A percentile compares a stretch with the other conserved stretches of the same genome.
These are phyloP conservation scores for Microthlaspi erraticum DNA, from an alignment of 345 rosid genomes.

Conservation along the genomic window DNA sequence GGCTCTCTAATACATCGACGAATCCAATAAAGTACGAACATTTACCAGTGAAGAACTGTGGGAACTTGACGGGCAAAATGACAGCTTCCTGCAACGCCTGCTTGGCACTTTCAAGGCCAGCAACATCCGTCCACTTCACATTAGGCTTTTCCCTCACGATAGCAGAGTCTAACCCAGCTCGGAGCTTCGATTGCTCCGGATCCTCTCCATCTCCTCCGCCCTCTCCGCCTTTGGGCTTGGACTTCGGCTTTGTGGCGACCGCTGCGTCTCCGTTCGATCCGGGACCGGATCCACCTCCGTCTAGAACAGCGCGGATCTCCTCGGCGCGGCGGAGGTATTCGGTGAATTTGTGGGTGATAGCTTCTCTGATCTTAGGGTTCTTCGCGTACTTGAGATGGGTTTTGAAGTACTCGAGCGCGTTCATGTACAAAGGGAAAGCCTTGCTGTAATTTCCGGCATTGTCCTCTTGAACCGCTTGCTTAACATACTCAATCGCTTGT, in stretches of 20 bases:
- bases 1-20: neutral
- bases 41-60: conserved; percentile 90
- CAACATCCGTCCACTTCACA: conserved; percentile 86
- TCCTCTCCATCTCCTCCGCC: conserved; percentile 74
- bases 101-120: conserved; percentile 90
- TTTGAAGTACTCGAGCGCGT: conserved; percentile 87
- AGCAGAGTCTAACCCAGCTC: conserved; percentile 81
- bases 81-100: conserved; percentile 91
- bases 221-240: conserved; percentile 74
- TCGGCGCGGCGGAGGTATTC: conserved; percentile 91
- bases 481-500: conserved; percentile 90
- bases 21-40: neutral
- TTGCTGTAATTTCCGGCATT: conserved; percentile 84
- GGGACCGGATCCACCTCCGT: conserved; percentile 72
- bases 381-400: conserved; percentile 92
- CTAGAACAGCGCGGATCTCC: conserved; percentile 87
- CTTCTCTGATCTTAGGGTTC: conserved; percentile 83
- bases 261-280: conserved; percentile 72
- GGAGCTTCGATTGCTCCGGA: conserved; percentile 75
- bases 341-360: conserved; percentile 72
- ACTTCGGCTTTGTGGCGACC: conserved; percentile 68
- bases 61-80: conserved; percentile 88
- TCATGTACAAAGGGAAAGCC: conserved; percentile 89
- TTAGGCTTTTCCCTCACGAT: conserved; percentile 86
- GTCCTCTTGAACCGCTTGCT: conserved; percentile 88